Percentiles rank a stretch among this genome's conserved stretches.
Conservation (phyloP, 2,329 filamentous ascomycete genomes). For the Fusarium xyrophilum region DNA sequence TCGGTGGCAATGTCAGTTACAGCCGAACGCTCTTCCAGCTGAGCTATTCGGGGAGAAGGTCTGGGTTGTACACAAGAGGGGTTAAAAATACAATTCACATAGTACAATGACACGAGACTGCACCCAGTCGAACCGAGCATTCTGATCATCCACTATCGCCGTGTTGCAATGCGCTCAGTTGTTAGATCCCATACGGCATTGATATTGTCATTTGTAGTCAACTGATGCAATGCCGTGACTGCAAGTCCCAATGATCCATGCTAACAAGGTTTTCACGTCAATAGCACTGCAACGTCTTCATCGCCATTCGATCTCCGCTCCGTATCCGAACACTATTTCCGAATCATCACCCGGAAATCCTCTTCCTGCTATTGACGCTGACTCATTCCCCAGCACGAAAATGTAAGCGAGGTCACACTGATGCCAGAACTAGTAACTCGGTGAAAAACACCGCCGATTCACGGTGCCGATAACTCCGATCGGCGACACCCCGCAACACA, state of each 20-base stretch:
- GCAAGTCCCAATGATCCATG: too few species aligned
- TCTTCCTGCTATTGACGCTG: background rate
- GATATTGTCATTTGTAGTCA: background rate
- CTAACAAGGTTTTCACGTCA: background rate
- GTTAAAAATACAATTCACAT: accelerated
- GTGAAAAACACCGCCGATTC: slow-evolving; percentile 20
- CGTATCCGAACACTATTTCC: background rate
- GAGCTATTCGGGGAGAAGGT: slow-evolving; percentile 34
- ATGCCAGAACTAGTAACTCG: slow-evolving; percentile 16
- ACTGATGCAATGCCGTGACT: background rate
- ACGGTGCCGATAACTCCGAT: slow-evolving; percentile 27
- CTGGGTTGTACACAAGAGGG: background rate
- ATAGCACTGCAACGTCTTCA: background rate
- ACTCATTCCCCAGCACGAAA: background rate
- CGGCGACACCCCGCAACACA: slow-evolving; percentile 23
- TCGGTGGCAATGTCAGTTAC: slow-evolving; percentile 29
- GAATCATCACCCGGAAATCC: background rate
- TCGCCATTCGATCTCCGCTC: background rate
- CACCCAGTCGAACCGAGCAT: background rate
- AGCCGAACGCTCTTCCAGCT: slow-evolving; percentile 37
- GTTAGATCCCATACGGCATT: background rate
- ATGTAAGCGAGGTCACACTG: slow-evolving; percentile 1
- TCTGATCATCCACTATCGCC: background rate
- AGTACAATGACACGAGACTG: accelerated
- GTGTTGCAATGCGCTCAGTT: background rate